phyloP scores from a whole-genome alignment of 208 protist genomes.

The Acanthamoeba triangularis region DNA sequence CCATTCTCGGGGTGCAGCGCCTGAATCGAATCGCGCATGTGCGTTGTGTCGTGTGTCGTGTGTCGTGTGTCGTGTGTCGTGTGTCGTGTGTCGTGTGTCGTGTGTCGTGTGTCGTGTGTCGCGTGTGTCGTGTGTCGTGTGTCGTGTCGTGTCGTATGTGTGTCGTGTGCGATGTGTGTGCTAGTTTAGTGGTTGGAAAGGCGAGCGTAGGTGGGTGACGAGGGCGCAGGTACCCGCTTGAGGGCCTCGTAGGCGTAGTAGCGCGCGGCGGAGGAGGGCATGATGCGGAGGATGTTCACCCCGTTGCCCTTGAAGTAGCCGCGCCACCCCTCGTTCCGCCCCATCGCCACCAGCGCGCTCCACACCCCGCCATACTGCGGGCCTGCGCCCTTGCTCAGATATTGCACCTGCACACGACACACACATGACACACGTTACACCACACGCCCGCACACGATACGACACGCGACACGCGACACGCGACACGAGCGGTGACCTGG shows the following conservation, averaged over 20 bases:
- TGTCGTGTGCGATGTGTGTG: not conserved
- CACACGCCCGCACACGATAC: not conserved
- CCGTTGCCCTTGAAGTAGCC: constrained; percentile 71
- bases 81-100: no score
- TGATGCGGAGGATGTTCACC: constrained; percentile 65
- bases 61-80: no score
- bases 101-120: not conserved
- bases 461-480: not conserved
- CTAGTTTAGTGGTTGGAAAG: not conserved
- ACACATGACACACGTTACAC: not conserved
- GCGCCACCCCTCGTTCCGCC: constrained; percentile 21
- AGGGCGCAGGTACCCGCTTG: not conserved
- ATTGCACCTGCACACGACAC: constrained; percentile 29
- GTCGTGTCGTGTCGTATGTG: no score
- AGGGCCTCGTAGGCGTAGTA: constrained; percentile 56
- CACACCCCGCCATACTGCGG: constrained; percentile 23
- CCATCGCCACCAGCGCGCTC: constrained; percentile 31
- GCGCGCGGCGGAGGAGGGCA: constrained; percentile 68
- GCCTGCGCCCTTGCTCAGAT: constrained; percentile 23
- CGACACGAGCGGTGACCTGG: not conserved
- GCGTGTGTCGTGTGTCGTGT: no score
- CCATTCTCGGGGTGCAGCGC: constrained; percentile 14
- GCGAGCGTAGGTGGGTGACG: not conserved
- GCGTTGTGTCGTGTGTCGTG: no score
- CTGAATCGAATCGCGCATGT: not conserved